phyloP scores from a whole-genome alignment of 73 alveolate species.

The Paramecium octaurelia region DNA sequence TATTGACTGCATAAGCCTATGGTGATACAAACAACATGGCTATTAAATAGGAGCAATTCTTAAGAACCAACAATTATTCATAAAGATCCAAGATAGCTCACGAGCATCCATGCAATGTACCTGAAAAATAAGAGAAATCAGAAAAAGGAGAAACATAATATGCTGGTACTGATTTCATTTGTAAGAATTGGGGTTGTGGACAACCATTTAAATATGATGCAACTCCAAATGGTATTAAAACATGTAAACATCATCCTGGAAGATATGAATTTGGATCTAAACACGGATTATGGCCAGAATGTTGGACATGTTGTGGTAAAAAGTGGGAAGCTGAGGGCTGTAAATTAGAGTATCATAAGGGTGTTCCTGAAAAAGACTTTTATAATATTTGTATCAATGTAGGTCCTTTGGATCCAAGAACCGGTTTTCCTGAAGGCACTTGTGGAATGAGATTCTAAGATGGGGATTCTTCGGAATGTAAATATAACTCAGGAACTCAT shows the following conservation, averaged over 20 bases:
- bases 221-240: conserved; percentile 67
- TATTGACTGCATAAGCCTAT: conserved; percentile 81
- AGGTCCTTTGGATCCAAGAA: conserved; percentile 85
- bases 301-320: conserved; percentile 98
- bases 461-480: conserved; percentile 76
- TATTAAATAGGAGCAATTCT: conserved; percentile 64
- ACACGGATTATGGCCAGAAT: conserved; percentile 98
- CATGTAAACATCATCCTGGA: conserved; percentile 95
- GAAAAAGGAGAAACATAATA: conserved; percentile 36
- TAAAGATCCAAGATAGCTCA: conserved; percentile 57
- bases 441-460: conserved; percentile 89
- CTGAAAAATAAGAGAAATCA: conserved; percentile 61
- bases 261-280: conserved; percentile 94
- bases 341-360: conserved; percentile 85
- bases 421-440: conserved; percentile 87
- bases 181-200: conserved; percentile 88
- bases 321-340: conserved; percentile 96
- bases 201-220: conserved; percentile 78
- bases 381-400: conserved; percentile 85
- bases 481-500: conserved; percentile 91
- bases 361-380: conserved; percentile 79
- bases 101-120: conserved; percentile 74
- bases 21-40: conserved; percentile 83
- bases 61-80: conserved; percentile 59
- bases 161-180: conserved; percentile 35